Evolutionary conservation across 1,284 basidiomycete species (phyloP).

Genomic region (Cryptococcus deneoformans): DNA sequence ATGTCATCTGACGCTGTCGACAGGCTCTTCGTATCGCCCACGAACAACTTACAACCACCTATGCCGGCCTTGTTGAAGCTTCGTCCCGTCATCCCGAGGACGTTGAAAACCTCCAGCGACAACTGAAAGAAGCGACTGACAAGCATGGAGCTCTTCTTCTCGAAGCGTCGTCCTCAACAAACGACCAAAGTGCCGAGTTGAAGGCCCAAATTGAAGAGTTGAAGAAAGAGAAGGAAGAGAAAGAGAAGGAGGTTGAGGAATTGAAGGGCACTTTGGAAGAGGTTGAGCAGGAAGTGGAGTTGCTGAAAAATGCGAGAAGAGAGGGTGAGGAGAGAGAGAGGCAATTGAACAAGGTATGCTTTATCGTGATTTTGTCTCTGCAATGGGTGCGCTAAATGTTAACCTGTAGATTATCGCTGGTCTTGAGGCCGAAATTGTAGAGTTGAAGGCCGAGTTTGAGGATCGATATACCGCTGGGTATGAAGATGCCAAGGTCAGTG

Average conservation of each 20-base stretch:
- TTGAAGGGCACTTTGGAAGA: constrained; percentile 2
- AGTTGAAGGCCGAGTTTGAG: constrained; percentile 18
- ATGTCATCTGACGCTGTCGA: background rate
- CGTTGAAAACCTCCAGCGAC: constrained; percentile 18
- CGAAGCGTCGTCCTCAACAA: background rate
- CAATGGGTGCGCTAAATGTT: background rate
- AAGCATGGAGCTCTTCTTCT: constrained; percentile 10
- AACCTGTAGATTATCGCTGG: constrained; percentile 10
- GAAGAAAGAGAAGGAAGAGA: constrained; percentile 9
- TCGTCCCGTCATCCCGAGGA: constrained; percentile 19
- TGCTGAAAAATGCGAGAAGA: constrained; percentile 6
- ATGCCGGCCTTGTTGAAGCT: constrained; percentile 19
- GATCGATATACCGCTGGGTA: constrained; percentile 11
- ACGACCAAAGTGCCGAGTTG: constrained; percentile 8
- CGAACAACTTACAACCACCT: constrained; percentile 15
- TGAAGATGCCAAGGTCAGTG: constrained; percentile 20
- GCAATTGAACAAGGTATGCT: constrained; percentile 15
- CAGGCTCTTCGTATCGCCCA: constrained; percentile 21
- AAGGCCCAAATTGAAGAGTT: constrained; percentile 19
- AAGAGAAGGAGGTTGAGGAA: constrained; percentile 4
- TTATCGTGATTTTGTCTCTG: too few relatives aligned
- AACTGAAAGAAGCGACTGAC: constrained; percentile 17
- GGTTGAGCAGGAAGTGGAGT: constrained; percentile 11
- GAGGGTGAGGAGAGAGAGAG: constrained; percentile 12
- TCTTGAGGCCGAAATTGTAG: constrained; percentile 12